Conservation (phyloP, 1,139 yeast species). For the Debaryomycetaceae sp. region DNA sequence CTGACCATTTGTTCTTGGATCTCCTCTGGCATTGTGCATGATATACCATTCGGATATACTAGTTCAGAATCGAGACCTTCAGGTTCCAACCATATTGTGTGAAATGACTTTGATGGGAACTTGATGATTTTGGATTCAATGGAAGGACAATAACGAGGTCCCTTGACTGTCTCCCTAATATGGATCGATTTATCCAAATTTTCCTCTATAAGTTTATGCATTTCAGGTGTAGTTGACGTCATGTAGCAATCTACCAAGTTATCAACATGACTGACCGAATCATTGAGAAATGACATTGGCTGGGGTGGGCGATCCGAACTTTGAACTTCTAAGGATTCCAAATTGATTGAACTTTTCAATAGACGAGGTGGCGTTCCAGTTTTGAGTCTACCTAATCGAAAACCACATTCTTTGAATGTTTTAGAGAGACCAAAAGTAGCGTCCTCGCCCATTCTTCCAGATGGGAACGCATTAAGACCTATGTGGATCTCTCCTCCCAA, state of each 20-base stretch:
- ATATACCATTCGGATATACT: slow-evolving; percentile 94
- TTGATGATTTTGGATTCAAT: slow-evolving; percentile 85
- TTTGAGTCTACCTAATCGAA: slow-evolving; percentile 82
- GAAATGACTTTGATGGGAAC: slow-evolving; percentile 72
- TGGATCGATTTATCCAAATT: slow-evolving; percentile 85
- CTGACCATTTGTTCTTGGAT: slow-evolving; percentile 73
- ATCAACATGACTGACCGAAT: slow-evolving; percentile 54
- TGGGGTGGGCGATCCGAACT: slow-evolving; percentile 76
- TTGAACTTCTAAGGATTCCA: slow-evolving; percentile 56
- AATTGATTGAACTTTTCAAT: slow-evolving; percentile 69
- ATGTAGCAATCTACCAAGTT: slow-evolving; percentile 69
- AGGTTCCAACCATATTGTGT: slow-evolving; percentile 93
- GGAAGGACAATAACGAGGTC: slow-evolving; percentile 97
- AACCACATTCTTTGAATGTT: slow-evolving; percentile 74
- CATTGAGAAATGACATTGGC: slow-evolving; percentile 90
- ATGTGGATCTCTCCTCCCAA: slow-evolving; percentile 92
- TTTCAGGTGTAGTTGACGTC: slow-evolving; percentile 71
- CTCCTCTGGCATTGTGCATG: slow-evolving; percentile 95
- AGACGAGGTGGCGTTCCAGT: slow-evolving; percentile 98
- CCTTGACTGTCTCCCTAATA: slow-evolving; percentile 89
- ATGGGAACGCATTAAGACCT: slow-evolving; percentile 74
- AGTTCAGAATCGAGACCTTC: slow-evolving; percentile 86
- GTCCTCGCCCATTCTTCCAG: slow-evolving; percentile 91
- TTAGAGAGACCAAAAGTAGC: slow-evolving; percentile 88
- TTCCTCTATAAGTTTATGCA: slow-evolving; percentile 65